Base-by-base conservation (phyloP, 805 yeast species). In the Yamadazyma scolyti region DNA sequence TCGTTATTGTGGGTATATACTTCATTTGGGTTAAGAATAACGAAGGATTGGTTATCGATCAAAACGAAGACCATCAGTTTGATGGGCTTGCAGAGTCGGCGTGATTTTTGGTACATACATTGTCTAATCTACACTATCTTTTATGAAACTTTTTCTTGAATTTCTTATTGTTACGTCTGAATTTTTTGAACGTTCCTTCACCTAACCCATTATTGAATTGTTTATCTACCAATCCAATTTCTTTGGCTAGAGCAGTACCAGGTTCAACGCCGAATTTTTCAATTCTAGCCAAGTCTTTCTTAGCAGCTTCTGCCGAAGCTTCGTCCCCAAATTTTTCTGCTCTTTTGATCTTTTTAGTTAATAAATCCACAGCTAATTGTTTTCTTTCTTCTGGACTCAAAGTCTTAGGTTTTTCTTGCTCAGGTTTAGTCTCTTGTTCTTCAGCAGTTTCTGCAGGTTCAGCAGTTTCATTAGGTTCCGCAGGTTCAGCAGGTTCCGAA, bases 201-300 rank as follows among this genome's bases (percentile, higher is more conserved):
- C 35, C 26, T 9, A 42, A 34, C 21, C 50, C 54, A 14, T 45
- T 38, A 26, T 53, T 52, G 35, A 65, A 59, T 13, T 49, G 47
- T 14, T 45, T 50, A 44, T 61, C 63, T 28, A 66, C 75, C 25
- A 75, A 49, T 0, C 88, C 88, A 27, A 82, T 65, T 48, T 82
- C 88, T 41, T 61, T 65, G 21, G 87, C 88, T 43, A 82, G 57
- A 7, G 79, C 72, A 23, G 83, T 77, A 35, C 78, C 78, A 20
- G 68, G 53, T 39, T 79, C 82, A 29, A 86, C 75, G 17, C 97
- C 97, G 52, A 87, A 89, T 63, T 85, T 87, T 53, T 81, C 80
- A 41, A 88, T 76, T 52, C 95, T 75, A 21, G 68, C 68, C 46
- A 87, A 62, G 39, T 75, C 79, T 39, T 74, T 77, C 48, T 75